Conservation (phyloP, 805 yeast species). For the Saccharomycopsis guyanensis region DNA sequence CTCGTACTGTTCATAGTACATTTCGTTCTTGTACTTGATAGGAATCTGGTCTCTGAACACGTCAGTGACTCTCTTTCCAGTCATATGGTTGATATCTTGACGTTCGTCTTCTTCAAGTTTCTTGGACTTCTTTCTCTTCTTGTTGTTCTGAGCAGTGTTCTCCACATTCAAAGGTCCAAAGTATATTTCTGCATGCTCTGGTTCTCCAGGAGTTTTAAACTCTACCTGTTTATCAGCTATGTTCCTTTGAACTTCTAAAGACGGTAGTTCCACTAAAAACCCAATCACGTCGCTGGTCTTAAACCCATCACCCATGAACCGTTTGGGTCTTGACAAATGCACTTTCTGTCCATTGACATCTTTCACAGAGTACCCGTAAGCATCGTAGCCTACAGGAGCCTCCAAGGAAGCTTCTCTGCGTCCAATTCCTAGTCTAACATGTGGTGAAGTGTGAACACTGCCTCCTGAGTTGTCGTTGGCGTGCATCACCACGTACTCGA, state of each 20-base stretch:
- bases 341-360: constrained; percentile 71
- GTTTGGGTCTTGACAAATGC: constrained; percentile 62
- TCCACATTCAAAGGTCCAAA: constrained; percentile 22
- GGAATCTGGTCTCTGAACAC: constrained; percentile 80
- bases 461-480: constrained; percentile 28
- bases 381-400: constrained; percentile 94
- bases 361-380: constrained; percentile 85
- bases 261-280: constrained; percentile 63
- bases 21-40: constrained; percentile 65
- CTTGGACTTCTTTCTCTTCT: constrained; percentile 14
- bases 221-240: constrained; percentile 34
- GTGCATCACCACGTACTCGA: constrained; percentile 59
- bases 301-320: constrained; percentile 47
- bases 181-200: constrained; percentile 22
- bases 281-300: constrained; percentile 80
- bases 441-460: constrained; percentile 31
- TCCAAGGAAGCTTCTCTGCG: constrained; percentile 84
- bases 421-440: constrained; percentile 77
- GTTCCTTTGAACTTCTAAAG: constrained; percentile 35
- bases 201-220: constrained; percentile 24
- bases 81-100: constrained; percentile 9
- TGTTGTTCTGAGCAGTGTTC: constrained; percentile 1
- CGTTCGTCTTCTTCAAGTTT: constrained; percentile 15
- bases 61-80: constrained; percentile 32
- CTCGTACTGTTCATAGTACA: constrained; percentile 82